These are phyloP conservation scores for Batrachochytrium dendrobatidis DNA, from an alignment of 371 early-diverging fungal genomes.

Conservation along the genomic window DNA sequence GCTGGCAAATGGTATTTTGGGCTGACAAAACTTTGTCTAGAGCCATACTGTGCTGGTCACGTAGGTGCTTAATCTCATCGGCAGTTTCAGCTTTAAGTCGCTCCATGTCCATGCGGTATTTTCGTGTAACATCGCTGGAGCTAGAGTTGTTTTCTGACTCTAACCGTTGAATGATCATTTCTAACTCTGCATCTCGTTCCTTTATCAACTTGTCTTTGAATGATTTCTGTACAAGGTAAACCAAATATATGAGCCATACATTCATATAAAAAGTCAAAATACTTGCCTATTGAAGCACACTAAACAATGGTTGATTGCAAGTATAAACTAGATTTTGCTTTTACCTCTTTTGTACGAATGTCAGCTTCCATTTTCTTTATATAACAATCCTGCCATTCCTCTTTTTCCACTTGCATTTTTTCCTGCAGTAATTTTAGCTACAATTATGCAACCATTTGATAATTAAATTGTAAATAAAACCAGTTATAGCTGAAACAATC, in stretches of 20 bases:
- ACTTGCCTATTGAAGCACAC: conserved; percentile 8
- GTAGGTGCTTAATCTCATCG: conserved; percentile 35
- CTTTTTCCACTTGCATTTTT: conserved; percentile 27
- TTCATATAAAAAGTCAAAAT: no score
- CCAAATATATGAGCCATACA: no score
- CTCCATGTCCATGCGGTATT: conserved; percentile 40
- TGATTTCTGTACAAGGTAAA: conserved; percentile 20
- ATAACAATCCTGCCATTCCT: conserved; percentile 35
- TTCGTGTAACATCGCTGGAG: conserved; percentile 24
- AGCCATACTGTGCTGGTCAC: conserved; percentile 34
- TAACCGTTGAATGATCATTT: conserved; percentile 38
- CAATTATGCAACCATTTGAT: not conserved
- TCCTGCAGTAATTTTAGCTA: conserved; percentile 22
- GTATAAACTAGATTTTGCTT: not conserved
- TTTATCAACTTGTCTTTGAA: conserved; percentile 36
- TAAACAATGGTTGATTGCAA: not conserved
- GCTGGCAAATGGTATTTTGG: conserved; percentile 10
- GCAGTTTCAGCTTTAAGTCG: conserved; percentile 28
- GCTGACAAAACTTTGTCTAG: conserved; percentile 29
- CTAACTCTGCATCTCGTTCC: conserved; percentile 45
- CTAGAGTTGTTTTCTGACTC: conserved; percentile 35
- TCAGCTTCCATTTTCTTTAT: conserved; percentile 29
- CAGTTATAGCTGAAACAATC: not conserved
- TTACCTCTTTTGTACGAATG: conserved; percentile 27
- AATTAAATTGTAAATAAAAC: not conserved